Evolutionary conservation across 768 basidiomycete species (phyloP), one percentile per base, ranked within the genome.

Genomic region (Tylopilus plumbeoviolaceoides): DNA sequence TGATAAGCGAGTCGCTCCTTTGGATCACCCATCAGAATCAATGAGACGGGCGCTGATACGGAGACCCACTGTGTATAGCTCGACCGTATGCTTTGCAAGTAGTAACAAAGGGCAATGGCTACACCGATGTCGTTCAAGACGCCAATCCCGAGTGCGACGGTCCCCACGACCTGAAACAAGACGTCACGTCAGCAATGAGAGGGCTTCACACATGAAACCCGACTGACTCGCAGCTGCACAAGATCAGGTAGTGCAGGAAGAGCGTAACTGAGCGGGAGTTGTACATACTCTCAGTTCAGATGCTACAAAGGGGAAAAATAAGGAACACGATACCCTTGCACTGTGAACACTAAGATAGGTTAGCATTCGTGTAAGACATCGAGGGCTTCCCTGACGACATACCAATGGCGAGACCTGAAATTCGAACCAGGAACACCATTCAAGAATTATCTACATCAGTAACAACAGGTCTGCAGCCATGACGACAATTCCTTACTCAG

Each of bases 1-100:
- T 81, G 33, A 85, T 75, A n/a, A 84, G 66, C 1, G 80, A 74
- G 63, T 85, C 76, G 27, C 78, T 75, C 47, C 82, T 85, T 60
- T 2, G 14, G 1, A 27, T 33, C 18, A 35, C 21, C 1, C 5
- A 30, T 67, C 27, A 60, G 39, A 21, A 35, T 33, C 20, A 5
- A 12, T 14, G 17, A 39, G 20, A 40, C 30, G 39, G 20, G n/a
- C n/a, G n/a, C 14, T 36, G 8, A 51, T 28, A 30, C 10, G 41
- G 27, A 49, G 36, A 65, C 72, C 30, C 59, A 76, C 81, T 69
- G 64, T 49, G 67, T 59, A 53, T 78, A 75, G 17, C 76, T 80
- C 1, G 79, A 79, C 41, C 80, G 73, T 57, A 85, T 72, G 47
- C 61, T 72, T 50, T 78, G 76, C 56, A 86, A 69, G 66, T 80